These are phyloP conservation scores for Calvatia gigantea DNA, from an alignment of 768 basidiomycete species.

Conservation along the genomic window DNA sequence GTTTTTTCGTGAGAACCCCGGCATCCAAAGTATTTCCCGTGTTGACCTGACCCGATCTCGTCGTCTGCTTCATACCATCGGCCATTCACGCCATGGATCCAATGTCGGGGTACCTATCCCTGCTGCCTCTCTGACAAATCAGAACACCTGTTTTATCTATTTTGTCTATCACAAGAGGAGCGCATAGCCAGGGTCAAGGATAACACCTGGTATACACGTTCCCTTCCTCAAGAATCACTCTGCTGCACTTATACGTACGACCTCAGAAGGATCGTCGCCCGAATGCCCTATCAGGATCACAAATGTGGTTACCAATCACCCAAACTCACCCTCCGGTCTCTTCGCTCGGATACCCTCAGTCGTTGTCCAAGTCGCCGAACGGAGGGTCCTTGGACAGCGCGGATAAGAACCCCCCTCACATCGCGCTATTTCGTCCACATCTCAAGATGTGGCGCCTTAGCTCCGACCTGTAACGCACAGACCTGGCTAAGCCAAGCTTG, in stretches of 20 bases:
- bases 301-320: conserved; percentile 8
- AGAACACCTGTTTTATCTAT: too few species aligned
- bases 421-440: neutral
- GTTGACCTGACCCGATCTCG: conserved; percentile 21
- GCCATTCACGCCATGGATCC: conserved; percentile 15
- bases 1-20: conserved; percentile 9
- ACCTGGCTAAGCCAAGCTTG: too few species aligned
- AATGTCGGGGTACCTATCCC: too few species aligned
- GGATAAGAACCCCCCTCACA: conserved; percentile 12
- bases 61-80: conserved; percentile 16
- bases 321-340: conserved; percentile 4
- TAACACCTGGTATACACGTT: conserved; percentile 1
- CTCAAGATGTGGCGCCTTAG: conserved; percentile 16
- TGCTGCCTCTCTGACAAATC: too few species aligned
- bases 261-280: conserved; percentile 9
- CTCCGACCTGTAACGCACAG: conserved; percentile 15
- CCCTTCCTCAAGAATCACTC: neutral
- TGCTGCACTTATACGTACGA: conserved; percentile 2
- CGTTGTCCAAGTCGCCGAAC: conserved; percentile 17
- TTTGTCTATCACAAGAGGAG: neutral
- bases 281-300: conserved; percentile 7
- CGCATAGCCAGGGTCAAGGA: conserved; percentile 2
- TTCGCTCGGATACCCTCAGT: conserved; percentile 6
- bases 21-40: conserved; percentile 5
- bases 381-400: conserved; percentile 18